These are phyloP conservation scores for Penicillium sp. DNA, from an alignment of 2,329 filamentous ascomycete species.

Conservation along the genomic window DNA sequence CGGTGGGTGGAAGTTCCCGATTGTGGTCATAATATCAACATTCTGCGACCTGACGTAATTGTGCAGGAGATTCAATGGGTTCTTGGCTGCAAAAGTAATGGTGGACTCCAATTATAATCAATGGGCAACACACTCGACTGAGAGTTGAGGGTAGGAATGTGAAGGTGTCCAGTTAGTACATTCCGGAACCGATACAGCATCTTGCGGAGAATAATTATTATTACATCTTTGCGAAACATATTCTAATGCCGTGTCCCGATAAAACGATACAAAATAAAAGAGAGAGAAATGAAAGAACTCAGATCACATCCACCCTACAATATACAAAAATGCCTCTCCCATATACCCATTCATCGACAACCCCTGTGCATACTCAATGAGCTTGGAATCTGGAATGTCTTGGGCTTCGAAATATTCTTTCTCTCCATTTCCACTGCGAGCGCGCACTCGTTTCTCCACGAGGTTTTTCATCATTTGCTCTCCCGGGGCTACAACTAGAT, in stretches of 20 bases:
- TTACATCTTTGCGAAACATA: background rate
- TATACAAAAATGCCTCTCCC: slow-evolving; percentile 29
- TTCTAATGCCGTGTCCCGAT: background rate
- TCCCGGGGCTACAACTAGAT: slow-evolving; percentile 26
- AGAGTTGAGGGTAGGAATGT: no score
- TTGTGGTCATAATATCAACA: slow-evolving; percentile 37
- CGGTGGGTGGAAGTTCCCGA: slow-evolving; percentile 29
- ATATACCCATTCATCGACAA: slow-evolving; percentile 23
- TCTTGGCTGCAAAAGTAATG: background rate
- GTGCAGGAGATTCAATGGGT: slow-evolving; percentile 36
- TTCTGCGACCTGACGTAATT: slow-evolving; percentile 34
- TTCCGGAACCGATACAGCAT: background rate
- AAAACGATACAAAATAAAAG: background rate
- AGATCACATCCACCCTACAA: slow-evolving; percentile 28
- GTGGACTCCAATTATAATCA: background rate
- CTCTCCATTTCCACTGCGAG: slow-evolving; percentile 21
- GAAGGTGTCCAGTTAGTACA: no score
- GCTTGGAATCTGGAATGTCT: slow-evolving; percentile 21
- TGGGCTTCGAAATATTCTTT: slow-evolving; percentile 21
- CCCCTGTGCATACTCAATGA: slow-evolving; percentile 29
- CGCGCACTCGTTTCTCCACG: slow-evolving; percentile 23
- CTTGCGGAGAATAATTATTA: background rate
- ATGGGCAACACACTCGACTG: background rate
- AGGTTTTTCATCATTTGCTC: slow-evolving; percentile 24
- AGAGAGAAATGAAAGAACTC: background rate